Base-by-base conservation (phyloP, 2,329 filamentous ascomycete species). In the Zymoseptoria crescenta region DNA sequence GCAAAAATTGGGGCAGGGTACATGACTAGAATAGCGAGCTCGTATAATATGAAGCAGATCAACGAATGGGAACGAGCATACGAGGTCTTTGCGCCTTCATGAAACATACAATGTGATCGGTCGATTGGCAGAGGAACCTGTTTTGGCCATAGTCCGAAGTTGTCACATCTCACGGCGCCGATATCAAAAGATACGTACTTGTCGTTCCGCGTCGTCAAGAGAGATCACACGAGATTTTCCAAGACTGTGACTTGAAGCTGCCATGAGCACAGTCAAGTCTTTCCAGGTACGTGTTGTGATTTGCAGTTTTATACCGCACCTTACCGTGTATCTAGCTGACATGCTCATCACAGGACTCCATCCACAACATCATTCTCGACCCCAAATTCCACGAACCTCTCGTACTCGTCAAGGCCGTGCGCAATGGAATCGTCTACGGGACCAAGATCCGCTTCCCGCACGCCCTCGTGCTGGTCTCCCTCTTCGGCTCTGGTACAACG, bases 391-490 rank as follows among this genome's bases (percentile, higher is more conserved):
- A 93, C 68, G 90, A 94, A 70, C 73, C 91, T 58, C 83, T 97
- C 61, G 85, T 89, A 57, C 80, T 97, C 65, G 74, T 96, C 74
- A 97, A 97, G 81, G 91, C 86, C 69, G 88, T 93, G 65, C 91
- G 94, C 76, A 97, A 96, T 84, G 94, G 93, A 74, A 86, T 92
- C 65, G 90, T 97, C 63, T 97, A 97, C 77, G 93, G 93, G 60
- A 86, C 89, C 69, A 97, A 96, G 83, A 91, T 99, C 75, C 91
- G 93, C 63, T 96, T 97, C 78, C 94, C 93, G 66, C 94, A 99
- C 78, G 93, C 93, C 61, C 83, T 99, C 67, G 94, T 99, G 54
- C 97, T 97, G 92, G 90, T 96, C 65, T 88, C 96, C 67, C 84
- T 99, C 65, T 99, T 97, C 80, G 89, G 93, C 67, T 90, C 87